Conservation (phyloP, 148 eudicot species). For the Vaccinium darrowii region DNA sequence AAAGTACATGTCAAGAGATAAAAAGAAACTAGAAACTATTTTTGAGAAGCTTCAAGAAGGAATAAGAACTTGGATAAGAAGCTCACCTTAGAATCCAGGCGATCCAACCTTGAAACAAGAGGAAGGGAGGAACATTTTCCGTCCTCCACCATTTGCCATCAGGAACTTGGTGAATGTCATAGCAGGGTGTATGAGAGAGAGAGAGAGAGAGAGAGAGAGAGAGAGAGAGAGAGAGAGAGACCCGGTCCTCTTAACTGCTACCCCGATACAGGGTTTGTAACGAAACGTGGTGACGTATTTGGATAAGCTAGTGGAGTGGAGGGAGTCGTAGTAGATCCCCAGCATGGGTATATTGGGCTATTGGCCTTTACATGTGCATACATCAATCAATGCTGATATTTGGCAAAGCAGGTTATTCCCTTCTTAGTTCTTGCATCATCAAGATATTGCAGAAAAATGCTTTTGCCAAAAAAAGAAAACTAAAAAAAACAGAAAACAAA, state of each 20-base stretch:
- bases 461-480: background rate
- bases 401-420: background rate
- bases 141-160: constrained; percentile 4
- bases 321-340: background rate
- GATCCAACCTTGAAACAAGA: constrained; percentile 11
- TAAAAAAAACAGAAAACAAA: background rate
- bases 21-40: background rate
- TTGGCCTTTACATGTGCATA: background rate
- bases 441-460: background rate
- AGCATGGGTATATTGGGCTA: background rate
- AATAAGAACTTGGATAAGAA: background rate
- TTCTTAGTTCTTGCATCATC: background rate
- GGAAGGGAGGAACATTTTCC: background rate
- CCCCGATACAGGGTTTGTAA: background rate
- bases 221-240: constrained; percentile 3
- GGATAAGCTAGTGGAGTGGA: background rate
- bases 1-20: background rate
- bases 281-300: background rate
- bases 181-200: background rate
- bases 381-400: background rate
- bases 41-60: background rate
- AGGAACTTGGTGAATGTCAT: background rate
- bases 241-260: background rate
- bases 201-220: constrained; percentile 3
- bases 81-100: constrained; percentile 3